Conservation (phyloP, 805 yeast genomes). For the Brettanomyces sp. region DNA sequence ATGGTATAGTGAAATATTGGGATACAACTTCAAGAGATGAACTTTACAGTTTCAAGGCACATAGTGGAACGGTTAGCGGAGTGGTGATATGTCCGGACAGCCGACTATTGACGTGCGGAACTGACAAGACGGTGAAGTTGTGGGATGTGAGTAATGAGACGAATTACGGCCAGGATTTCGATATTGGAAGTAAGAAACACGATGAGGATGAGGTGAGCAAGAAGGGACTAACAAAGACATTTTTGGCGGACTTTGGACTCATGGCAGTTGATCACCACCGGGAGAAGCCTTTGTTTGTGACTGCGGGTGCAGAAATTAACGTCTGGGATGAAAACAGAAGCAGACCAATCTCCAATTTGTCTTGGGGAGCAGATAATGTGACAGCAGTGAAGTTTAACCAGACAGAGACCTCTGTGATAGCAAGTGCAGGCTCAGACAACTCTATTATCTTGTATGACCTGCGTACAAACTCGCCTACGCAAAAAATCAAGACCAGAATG, state of each 20-base stretch:
- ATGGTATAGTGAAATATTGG: constrained; percentile 93
- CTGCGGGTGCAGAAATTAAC: constrained; percentile 85
- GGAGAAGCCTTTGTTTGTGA: constrained; percentile 63
- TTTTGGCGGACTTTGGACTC: constrained; percentile 74
- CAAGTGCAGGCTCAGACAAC: constrained; percentile 86
- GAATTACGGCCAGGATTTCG: constrained; percentile 12
- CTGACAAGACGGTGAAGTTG: constrained; percentile 78
- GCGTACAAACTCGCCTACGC: constrained; percentile 85
- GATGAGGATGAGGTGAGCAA: constrained; percentile 22
- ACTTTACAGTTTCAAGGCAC: constrained; percentile 72
- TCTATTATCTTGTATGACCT: constrained; percentile 85
- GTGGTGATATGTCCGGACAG: constrained; percentile 62
- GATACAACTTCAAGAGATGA: constrained; percentile 75
- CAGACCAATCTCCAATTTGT: constrained; percentile 63
- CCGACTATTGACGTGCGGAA: constrained; percentile 67
- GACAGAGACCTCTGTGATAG: constrained; percentile 82
- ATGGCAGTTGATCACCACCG: constrained; percentile 82
- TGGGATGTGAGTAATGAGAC: constrained; percentile 64
- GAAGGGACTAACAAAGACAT: constrained; percentile 67
- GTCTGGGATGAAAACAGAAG: constrained; percentile 87
- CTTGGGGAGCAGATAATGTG: constrained; percentile 97
- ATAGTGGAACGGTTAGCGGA: constrained; percentile 83
- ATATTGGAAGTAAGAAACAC: constrained; percentile 14
- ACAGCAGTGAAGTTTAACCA: constrained; percentile 76
- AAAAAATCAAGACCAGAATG: constrained; percentile 75